Conservation (phyloP, 176 grass and related monocot species). For the Raddia distichophylla region DNA sequence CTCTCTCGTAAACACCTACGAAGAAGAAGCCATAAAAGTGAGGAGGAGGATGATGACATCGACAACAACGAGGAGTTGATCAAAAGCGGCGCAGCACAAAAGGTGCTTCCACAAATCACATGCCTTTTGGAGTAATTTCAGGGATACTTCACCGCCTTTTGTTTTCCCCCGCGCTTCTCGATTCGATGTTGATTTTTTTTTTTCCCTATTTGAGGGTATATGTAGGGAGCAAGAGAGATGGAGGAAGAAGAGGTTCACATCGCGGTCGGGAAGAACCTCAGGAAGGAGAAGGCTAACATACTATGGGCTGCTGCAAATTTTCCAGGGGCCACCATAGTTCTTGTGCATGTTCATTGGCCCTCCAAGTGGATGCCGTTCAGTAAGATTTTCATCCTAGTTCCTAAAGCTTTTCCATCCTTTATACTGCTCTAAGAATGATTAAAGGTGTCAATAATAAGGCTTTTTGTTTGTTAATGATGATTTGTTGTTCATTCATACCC, state of each 20-base stretch:
- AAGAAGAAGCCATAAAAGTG: conserved; percentile 24
- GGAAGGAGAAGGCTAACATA: conserved; percentile 59
- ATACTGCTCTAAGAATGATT: not conserved
- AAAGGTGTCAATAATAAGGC: too few species aligned
- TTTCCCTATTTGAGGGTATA: not conserved
- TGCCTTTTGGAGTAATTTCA: conserved; percentile 12
- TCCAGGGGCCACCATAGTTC: conserved; percentile 54
- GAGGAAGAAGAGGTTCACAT: conserved; percentile 53
- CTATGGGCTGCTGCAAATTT: conserved; percentile 53
- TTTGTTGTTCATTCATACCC: not conserved
- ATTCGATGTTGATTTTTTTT: conserved; percentile 23
- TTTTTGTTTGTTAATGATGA: not conserved
- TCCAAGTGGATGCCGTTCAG: conserved; percentile 70
- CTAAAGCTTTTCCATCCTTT: not conserved
- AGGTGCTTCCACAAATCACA: conserved; percentile 30
- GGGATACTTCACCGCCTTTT: conserved; percentile 2
- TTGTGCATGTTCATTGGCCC: conserved; percentile 66
- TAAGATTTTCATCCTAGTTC: conserved; percentile 50
- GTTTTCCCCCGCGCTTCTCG: conserved; percentile 2
- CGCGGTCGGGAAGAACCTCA: conserved; percentile 43
- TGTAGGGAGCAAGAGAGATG: conserved; percentile 42
- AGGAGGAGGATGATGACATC: not conserved
- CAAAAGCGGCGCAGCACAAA: conserved; percentile 17
- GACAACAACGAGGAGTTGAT: conserved; percentile 25
- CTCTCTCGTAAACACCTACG: not conserved